A percentile compares a stretch with the other conserved stretches of the same genome.
Evolutionary conservation across 352 stramenopile species (phyloP).

Genomic region (Aphanomyces astaci): DNA sequence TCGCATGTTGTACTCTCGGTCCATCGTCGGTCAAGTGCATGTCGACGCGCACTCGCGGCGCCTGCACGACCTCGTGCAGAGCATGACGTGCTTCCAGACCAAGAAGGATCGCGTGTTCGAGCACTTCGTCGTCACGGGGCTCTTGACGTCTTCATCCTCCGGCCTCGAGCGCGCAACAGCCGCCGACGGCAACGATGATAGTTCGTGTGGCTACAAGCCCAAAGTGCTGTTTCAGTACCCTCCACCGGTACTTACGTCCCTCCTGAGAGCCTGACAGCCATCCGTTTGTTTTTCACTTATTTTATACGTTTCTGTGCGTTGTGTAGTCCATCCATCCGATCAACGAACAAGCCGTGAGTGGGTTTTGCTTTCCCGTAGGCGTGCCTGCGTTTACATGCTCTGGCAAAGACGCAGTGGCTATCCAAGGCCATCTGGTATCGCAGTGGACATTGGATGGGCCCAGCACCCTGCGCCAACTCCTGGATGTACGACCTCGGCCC

Average conservation of each 20-base stretch:
- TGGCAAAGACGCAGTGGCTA: conserved; percentile 36
- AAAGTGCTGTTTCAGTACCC: conserved; percentile 64
- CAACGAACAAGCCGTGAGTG: conserved; percentile 32
- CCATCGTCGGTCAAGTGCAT: conserved; percentile 41
- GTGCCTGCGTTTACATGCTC: conserved; percentile 56
- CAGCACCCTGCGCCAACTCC: conserved; percentile 48
- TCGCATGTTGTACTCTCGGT: conserved; percentile 57
- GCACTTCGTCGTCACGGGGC: conserved; percentile 65
- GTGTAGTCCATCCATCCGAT: conserved; percentile 20
- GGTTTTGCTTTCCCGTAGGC: conserved; percentile 76
- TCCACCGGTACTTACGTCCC: conserved; percentile 26
- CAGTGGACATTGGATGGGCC: conserved; percentile 64
- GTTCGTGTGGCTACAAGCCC: conserved; percentile 51
- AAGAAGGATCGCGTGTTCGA: conserved; percentile 79
- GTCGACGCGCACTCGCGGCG: conserved; percentile 37
- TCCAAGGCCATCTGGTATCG: conserved; percentile 50
- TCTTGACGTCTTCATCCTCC: conserved; percentile 33
- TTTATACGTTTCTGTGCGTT: too few relatives aligned
- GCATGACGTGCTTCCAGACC: conserved; percentile 72
- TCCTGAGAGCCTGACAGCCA: neutral
- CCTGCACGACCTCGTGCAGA: conserved; percentile 55
- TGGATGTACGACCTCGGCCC: conserved; percentile 53
- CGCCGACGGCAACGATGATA: conserved; percentile 5
- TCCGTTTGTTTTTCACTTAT: conserved; percentile 2
- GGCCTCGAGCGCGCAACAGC: conserved; percentile 29